Evolutionary conservation across 2,329 filamentous ascomycete genomes (phyloP).

Genomic region (Hirsutella thompsonii): DNA sequence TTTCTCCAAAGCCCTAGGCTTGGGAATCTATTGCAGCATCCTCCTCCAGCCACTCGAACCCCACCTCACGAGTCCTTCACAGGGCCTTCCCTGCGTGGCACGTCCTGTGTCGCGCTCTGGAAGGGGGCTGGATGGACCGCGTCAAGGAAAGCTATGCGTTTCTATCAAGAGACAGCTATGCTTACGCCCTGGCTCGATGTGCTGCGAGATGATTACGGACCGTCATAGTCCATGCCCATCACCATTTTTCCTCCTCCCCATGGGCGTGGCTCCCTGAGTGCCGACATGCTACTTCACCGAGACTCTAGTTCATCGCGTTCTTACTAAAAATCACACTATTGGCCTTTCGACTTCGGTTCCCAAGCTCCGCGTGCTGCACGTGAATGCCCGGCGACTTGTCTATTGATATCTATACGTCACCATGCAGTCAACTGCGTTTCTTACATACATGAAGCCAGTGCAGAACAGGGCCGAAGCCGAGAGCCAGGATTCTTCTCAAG

Average conservation of each 20-base stretch:
- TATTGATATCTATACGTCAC: not conserved
- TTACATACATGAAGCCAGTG: not conserved
- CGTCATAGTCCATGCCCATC: constrained; percentile 42
- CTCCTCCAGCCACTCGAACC: constrained; percentile 17
- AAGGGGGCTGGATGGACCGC: constrained; percentile 21
- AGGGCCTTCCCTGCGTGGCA: constrained; percentile 19
- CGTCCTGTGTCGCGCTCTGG: constrained; percentile 22
- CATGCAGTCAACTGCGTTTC: not conserved
- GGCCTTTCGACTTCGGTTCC: not conserved
- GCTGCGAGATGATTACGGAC: constrained; percentile 33
- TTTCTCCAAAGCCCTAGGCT: not conserved
- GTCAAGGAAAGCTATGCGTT: not conserved
- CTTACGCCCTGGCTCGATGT: not conserved
- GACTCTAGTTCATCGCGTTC: no score
- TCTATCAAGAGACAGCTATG: not conserved
- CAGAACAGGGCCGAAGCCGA: no score
- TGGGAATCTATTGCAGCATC: constrained; percentile 10
- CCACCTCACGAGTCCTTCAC: constrained; percentile 19
- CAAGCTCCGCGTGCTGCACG: not conserved
- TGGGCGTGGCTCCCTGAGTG: constrained; percentile 38
- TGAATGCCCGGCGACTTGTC: not conserved
- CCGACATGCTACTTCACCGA: constrained; percentile 22
- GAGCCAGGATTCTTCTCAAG: not conserved
- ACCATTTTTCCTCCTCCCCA: constrained; percentile 17
- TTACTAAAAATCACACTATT: no score